Conservation (phyloP, 2,329 filamentous ascomycete genomes). For the Ophidiomyces ophidiicola region DNA sequence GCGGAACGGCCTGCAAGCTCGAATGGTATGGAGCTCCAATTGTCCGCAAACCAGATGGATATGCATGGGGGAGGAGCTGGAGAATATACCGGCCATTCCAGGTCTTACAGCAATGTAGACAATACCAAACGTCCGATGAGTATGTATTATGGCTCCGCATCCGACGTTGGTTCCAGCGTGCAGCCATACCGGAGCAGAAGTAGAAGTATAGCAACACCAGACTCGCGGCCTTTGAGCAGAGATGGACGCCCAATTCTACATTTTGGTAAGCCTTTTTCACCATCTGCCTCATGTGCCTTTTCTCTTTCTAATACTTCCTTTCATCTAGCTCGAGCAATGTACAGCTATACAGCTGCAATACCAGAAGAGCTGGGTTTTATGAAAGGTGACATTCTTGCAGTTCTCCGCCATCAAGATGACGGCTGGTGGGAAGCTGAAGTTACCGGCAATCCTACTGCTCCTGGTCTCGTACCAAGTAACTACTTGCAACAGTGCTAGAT, state of each 20-base stretch:
- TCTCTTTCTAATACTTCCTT: background rate
- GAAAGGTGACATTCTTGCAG: slow-evolving; percentile 83
- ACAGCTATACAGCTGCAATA: slow-evolving; percentile 87
- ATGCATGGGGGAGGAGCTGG: slow-evolving; percentile 39
- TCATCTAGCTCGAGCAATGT: slow-evolving; percentile 72
- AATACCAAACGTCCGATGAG: slow-evolving; percentile 43
- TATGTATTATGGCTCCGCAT: slow-evolving; percentile 37
- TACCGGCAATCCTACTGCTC: slow-evolving; percentile 41
- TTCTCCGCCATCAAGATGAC: slow-evolving; percentile 86
- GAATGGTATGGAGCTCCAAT: slow-evolving; percentile 54
- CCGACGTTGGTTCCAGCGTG: slow-evolving; percentile 29
- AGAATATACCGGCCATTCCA: slow-evolving; percentile 23
- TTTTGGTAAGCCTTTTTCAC: slow-evolving; percentile 61
- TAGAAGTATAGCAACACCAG: slow-evolving; percentile 73
- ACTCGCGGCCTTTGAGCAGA: slow-evolving; percentile 60
- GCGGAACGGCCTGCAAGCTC: slow-evolving; percentile 40
- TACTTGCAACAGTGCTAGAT: slow-evolving; percentile 49
- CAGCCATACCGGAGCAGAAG: slow-evolving; percentile 51
- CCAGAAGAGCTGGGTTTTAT: slow-evolving; percentile 85
- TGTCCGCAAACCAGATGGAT: slow-evolving; percentile 45
- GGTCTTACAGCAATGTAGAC: slow-evolving; percentile 29
- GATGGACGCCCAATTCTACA: slow-evolving; percentile 82
- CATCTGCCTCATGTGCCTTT: background rate
- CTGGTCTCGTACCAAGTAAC: slow-evolving; percentile 54
- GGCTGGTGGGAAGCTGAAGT: slow-evolving; percentile 99